Percentiles rank a stretch among this genome's conserved stretches.
Conservation (phyloP, 257 asterid genomes). For the Solanum arcanum region DNA sequence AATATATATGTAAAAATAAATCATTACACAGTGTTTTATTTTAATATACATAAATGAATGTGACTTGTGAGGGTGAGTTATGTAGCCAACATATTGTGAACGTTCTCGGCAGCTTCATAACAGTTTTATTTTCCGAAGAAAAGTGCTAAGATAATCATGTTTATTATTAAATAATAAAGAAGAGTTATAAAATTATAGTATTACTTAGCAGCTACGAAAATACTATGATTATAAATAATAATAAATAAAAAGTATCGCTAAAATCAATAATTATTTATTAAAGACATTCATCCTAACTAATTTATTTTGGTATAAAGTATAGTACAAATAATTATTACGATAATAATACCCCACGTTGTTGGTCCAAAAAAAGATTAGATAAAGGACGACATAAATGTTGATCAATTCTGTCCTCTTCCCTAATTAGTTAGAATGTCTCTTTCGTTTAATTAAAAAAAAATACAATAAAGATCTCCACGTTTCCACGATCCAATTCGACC, state of each 20-base stretch:
- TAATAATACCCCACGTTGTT: background rate
- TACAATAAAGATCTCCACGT: background rate
- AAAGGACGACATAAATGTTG: background rate
- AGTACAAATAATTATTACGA: background rate
- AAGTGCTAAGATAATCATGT: no score
- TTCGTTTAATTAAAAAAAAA: background rate
- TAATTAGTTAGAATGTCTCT: background rate
- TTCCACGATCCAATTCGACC: background rate
- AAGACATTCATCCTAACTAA: accelerated
- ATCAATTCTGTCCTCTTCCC: background rate
- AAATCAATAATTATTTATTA: no score
- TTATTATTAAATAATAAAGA: background rate
- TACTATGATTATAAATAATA: no score
- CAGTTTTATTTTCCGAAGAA: background rate
- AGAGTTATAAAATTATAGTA: background rate
- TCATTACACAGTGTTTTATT: background rate
- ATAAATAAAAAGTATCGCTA: no score
- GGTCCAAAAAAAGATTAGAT: background rate
- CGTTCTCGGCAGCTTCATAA: background rate
- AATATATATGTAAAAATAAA: no score
- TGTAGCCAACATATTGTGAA: background rate
- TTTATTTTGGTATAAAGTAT: background rate
- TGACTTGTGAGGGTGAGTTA: background rate
- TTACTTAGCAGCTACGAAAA: background rate
- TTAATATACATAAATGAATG: background rate